Evolutionary conservation across 768 basidiomycete species (phyloP).

Genomic region (Russula ochroleuca): DNA sequence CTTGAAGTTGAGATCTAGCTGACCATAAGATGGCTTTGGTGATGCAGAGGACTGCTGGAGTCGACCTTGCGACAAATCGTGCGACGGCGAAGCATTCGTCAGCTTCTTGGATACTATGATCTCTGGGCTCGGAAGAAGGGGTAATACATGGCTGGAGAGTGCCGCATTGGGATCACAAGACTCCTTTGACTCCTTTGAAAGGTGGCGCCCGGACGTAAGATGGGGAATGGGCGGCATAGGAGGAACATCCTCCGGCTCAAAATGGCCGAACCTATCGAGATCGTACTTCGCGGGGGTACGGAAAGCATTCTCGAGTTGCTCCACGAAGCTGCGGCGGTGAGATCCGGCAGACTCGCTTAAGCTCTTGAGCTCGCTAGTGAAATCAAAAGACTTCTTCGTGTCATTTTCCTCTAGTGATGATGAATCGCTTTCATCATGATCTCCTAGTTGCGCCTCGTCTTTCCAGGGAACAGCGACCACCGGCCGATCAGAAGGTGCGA

Average conservation of each 20-base stretch:
- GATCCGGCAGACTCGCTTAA: conserved; percentile 67
- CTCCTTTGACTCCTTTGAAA: conserved; percentile 29
- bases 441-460: conserved; percentile 42
- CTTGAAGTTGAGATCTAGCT: conserved; percentile 67
- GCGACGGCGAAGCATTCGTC: not conserved
- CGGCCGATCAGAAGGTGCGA: conserved; percentile 33
- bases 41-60: conserved; percentile 28
- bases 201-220: conserved; percentile 12
- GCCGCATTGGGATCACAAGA: not conserved
- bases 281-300: conserved; percentile 69
- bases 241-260: conserved; percentile 38
- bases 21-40: conserved; percentile 55
- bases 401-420: conserved; percentile 50
- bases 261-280: conserved; percentile 43
- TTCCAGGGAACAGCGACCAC: conserved; percentile 44
- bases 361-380: conserved; percentile 70
- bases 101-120: conserved; percentile 15
- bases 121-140: conserved; percentile 26
- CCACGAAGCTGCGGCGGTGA: conserved; percentile 71
- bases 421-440: conserved; percentile 41
- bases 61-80: not conserved
- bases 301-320: conserved; percentile 76
- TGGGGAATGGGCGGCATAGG: conserved; percentile 52
- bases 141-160: not conserved
- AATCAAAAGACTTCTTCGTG: conserved; percentile 80